These are phyloP conservation scores for Pseudogymnoascus sp. DNA, from an alignment of 2,329 filamentous ascomycete species.

Conservation along the genomic window DNA sequence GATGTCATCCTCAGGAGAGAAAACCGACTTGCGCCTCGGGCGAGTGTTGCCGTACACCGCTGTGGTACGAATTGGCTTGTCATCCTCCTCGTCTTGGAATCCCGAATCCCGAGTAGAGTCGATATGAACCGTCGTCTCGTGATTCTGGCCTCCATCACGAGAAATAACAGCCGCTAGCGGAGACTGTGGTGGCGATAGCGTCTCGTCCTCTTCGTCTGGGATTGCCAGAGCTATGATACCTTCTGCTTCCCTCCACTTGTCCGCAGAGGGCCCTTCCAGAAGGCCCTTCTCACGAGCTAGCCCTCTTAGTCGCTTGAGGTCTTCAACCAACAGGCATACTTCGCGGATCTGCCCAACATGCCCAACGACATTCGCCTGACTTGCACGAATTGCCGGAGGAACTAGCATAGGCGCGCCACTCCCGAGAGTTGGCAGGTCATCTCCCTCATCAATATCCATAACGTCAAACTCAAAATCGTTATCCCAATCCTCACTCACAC, in stretches of 20 bases:
- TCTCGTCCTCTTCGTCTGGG: slow-evolving; percentile 53
- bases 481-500: slow-evolving; percentile 80
- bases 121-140: slow-evolving; percentile 29
- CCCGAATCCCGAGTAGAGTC: slow-evolving; percentile 41
- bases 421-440: slow-evolving; percentile 34
- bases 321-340: slow-evolving; percentile 73
- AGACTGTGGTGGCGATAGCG: slow-evolving; percentile 24
- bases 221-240: slow-evolving; percentile 81
- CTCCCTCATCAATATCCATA: slow-evolving; percentile 32
- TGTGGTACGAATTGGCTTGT: slow-evolving; percentile 44
- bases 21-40: slow-evolving; percentile 50
- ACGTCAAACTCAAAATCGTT: slow-evolving; percentile 72
- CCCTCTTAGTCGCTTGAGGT: slow-evolving; percentile 69
- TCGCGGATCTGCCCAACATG: slow-evolving; percentile 81
- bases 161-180: slow-evolving; percentile 16
- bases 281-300: slow-evolving; percentile 63
- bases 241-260: slow-evolving; percentile 73
- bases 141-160: neutral
- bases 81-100: slow-evolving; percentile 36
- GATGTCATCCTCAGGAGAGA: slow-evolving; percentile 59
- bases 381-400: slow-evolving; percentile 71
- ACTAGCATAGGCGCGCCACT: slow-evolving; percentile 54
- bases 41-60: slow-evolving; percentile 40
- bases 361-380: slow-evolving; percentile 72
- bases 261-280: slow-evolving; percentile 49